Percentiles rank a stretch among this genome's conserved stretches.
phyloP scores from a whole-genome alignment of 768 basidiomycete species.

The Rubroboletus pulcherrimus region DNA sequence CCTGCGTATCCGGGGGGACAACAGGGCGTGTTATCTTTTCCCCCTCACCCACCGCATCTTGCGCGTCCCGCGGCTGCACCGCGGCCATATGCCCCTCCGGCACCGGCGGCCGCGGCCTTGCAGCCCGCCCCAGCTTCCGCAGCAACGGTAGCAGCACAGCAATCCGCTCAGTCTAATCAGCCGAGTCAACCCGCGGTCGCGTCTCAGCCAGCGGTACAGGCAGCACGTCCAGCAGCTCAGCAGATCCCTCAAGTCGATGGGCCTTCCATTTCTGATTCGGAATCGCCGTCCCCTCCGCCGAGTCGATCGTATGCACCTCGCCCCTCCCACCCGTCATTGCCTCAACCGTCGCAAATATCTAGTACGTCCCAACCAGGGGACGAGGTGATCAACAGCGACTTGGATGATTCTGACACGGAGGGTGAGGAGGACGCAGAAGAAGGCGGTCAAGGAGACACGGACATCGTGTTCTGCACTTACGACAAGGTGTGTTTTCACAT shows the following conservation, averaged over 20 bases:
- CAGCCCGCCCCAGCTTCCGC: slow-evolving; percentile 15
- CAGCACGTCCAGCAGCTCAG: slow-evolving; percentile 19
- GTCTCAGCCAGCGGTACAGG: slow-evolving; percentile 16
- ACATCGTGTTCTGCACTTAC: slow-evolving; percentile 97
- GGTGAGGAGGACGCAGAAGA: slow-evolving; percentile 82
- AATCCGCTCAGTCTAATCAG: slow-evolving; percentile 19
- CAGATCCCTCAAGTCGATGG: slow-evolving; percentile 80
- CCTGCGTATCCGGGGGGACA: slow-evolving; percentile 55
- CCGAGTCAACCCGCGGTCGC: slow-evolving; percentile 5
- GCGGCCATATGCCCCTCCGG: slow-evolving; percentile 23
- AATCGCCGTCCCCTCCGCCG: slow-evolving; percentile 67
- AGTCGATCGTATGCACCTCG: slow-evolving; percentile 61
- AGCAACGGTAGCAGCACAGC: slow-evolving; percentile 11
- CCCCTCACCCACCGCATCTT: slow-evolving; percentile 33
- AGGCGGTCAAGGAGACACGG: slow-evolving; percentile 67
- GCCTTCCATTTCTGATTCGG: slow-evolving; percentile 64
- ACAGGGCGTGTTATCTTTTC: slow-evolving; percentile 55
- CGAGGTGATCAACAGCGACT: slow-evolving; percentile 93
- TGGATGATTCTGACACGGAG: slow-evolving; percentile 93
- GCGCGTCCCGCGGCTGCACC: slow-evolving; percentile 17
- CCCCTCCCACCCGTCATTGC: slow-evolving; percentile 69
- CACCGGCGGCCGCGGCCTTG: slow-evolving; percentile 19
- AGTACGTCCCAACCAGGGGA: slow-evolving; percentile 43
- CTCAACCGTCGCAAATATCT: slow-evolving; percentile 50
- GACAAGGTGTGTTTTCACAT: slow-evolving; percentile 74